phyloP scores from a whole-genome alignment of 441 rosid genomes.

The Erodium texanum region DNA sequence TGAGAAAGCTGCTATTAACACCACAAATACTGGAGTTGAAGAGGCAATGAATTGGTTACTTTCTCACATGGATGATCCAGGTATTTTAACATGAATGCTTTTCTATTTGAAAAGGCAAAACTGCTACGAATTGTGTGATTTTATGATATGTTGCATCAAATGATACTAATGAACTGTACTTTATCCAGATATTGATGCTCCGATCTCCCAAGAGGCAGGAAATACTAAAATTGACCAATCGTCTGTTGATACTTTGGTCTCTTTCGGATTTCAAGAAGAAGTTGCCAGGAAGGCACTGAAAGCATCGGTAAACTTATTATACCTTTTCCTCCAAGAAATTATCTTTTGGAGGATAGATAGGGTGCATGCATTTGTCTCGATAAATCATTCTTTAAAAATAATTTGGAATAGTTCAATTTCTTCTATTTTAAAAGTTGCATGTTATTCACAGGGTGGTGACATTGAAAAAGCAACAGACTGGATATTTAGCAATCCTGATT shows the following conservation, averaged over 20 bases:
- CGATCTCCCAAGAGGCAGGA: conserved; percentile 38
- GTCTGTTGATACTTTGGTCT: conserved; percentile 60
- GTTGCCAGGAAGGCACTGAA: conserved; percentile 73
- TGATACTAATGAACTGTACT: conserved; percentile 1
- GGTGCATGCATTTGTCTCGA: background rate
- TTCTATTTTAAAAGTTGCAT: background rate
- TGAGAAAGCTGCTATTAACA: conserved; percentile 83
- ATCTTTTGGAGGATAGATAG: conserved; percentile 3
- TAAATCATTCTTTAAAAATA: background rate
- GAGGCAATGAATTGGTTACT: conserved; percentile 97
- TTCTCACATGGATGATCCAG: conserved; percentile 89
- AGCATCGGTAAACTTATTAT: conserved; percentile 48
- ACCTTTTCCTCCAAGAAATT: conserved; percentile 4
- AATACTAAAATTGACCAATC: conserved; percentile 46
- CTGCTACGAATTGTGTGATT: background rate
- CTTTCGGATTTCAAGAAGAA: conserved; percentile 85
- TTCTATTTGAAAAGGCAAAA: background rate
- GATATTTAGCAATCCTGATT: conserved; percentile 83
- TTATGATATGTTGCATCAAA: background rate
- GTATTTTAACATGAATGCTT: conserved; percentile 27
- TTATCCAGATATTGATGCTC: conserved; percentile 61
- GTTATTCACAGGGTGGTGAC: conserved; percentile 58
- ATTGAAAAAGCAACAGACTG: conserved; percentile 95
- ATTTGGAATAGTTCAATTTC: background rate
- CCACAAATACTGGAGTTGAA: conserved; percentile 78